Percentiles rank a stretch among this genome's conserved stretches.
Evolutionary conservation across 176 grass and related monocot genomes (phyloP).

Genomic region (Triticum timopheevii): DNA sequence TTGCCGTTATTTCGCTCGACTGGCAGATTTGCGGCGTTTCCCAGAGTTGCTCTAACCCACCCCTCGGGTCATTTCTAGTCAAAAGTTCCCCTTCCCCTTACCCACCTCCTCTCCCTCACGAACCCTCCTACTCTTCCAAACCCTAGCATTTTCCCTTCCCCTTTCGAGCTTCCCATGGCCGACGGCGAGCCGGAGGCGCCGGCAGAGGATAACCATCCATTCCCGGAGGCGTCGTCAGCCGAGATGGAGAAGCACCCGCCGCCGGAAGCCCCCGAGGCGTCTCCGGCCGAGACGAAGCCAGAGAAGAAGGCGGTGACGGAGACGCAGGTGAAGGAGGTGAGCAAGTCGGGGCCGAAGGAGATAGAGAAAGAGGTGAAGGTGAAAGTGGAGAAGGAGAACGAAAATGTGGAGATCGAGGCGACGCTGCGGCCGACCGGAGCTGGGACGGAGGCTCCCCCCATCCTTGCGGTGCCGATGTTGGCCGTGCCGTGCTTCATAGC

Average conservation of each 20-base stretch:
- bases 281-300: not conserved
- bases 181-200: constrained; percentile 23
- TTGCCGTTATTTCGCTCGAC: too few species aligned
- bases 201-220: not conserved
- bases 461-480: constrained; percentile 58
- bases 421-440: constrained; percentile 25
- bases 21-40: too few species aligned
- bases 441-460: constrained; percentile 28
- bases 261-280: not conserved
- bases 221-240: not conserved
- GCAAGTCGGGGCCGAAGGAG: not conserved
- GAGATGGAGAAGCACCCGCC: not conserved
- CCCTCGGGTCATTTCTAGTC: constrained; percentile 59
- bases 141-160: constrained; percentile 31
- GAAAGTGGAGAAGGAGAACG: constrained; percentile 22
- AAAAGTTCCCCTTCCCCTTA: constrained; percentile 33
- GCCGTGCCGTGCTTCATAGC: constrained; percentile 64
- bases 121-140: constrained; percentile 37
- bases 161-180: constrained; percentile 29
- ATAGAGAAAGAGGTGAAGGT: not conserved
- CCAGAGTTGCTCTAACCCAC: not conserved
- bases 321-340: not conserved
- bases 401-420: constrained; percentile 29
- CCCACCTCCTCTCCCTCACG: constrained; percentile 8
- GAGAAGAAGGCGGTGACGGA: constrained; percentile 5